These are phyloP conservation scores for Xylaria arbuscula DNA, from an alignment of 2,329 filamentous ascomycete species.

Conservation along the genomic window DNA sequence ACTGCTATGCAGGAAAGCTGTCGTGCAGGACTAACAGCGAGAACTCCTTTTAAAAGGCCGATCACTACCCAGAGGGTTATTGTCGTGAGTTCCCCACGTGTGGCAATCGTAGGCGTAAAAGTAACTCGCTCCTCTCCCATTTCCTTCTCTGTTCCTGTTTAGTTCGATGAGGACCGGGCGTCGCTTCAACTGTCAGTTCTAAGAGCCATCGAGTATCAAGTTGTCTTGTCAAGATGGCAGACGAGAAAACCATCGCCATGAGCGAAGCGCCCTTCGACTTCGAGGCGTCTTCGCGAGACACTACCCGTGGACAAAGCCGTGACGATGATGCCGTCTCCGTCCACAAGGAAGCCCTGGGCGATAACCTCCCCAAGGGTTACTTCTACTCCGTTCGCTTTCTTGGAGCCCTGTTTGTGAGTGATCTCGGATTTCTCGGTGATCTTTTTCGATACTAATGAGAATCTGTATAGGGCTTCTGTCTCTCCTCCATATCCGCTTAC, in stretches of 20 bases:
- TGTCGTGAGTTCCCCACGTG: conserved; percentile 19
- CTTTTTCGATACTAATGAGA: conserved; percentile 25
- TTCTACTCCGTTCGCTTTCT: conserved; percentile 52
- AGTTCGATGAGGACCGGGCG: conserved; percentile 15
- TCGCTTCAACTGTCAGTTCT: neutral
- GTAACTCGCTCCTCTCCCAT: conserved; percentile 3
- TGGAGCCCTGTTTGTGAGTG: conserved; percentile 49
- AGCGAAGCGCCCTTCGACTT: conserved; percentile 25
- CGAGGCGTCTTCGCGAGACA: conserved; percentile 21
- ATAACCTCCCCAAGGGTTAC: conserved; percentile 53
- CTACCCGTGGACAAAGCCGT: conserved; percentile 51
- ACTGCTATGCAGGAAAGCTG: conserved; percentile 28
- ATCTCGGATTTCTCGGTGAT: neutral
- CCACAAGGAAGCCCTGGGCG: conserved; percentile 50
- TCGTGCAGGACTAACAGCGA: conserved; percentile 19
- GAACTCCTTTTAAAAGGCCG: conserved; percentile 29
- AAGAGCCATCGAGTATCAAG: conserved; percentile 10
- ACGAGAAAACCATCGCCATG: conserved; percentile 22
- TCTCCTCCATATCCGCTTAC: conserved; percentile 53
- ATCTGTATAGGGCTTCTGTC: conserved; percentile 52
- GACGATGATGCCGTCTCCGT: conserved; percentile 50
- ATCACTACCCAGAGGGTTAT: conserved; percentile 22
- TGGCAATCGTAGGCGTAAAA: conserved; percentile 15
- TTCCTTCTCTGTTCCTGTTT: neutral
- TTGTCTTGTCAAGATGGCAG: conserved; percentile 11